These are phyloP conservation scores for Cucurbita pepo DNA, from an alignment of 306 rosid species.

Conservation along the genomic window DNA sequence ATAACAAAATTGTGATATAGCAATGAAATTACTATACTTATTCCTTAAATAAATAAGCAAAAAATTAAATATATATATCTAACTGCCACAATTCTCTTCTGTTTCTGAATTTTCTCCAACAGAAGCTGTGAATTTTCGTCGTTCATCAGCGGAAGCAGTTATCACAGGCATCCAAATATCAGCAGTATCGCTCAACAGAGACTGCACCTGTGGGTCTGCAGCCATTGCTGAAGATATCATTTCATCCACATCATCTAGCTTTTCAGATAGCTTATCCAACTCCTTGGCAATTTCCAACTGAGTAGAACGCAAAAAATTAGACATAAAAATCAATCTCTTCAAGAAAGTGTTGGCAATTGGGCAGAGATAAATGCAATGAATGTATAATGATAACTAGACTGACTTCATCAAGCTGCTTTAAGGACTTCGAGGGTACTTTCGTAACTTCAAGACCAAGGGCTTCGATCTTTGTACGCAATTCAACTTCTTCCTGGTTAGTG, in stretches of 20 bases:
- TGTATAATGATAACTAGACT: slow-evolving; percentile 4
- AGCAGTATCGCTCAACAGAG: slow-evolving; percentile 74
- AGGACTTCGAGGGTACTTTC: slow-evolving; percentile 64
- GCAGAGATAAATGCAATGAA: background rate
- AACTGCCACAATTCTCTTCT: slow-evolving; percentile 16
- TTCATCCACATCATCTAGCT: slow-evolving; percentile 75
- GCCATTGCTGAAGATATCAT: slow-evolving; percentile 80
- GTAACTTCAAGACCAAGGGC: slow-evolving; percentile 85
- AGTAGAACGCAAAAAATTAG: background rate
- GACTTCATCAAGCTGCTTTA: slow-evolving; percentile 56
- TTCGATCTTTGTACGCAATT: slow-evolving; percentile 77
- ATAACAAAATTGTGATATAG: background rate
- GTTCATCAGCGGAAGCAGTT: slow-evolving; percentile 65
- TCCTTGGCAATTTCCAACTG: slow-evolving; percentile 80
- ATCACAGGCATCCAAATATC: slow-evolving; percentile 86
- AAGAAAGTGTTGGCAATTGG: background rate
- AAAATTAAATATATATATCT: background rate
- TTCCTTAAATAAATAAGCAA: background rate
- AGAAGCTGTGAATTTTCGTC: slow-evolving; percentile 45
- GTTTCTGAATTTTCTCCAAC: slow-evolving; percentile 19
- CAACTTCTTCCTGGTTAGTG: slow-evolving; percentile 87
- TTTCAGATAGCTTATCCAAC: slow-evolving; percentile 70
- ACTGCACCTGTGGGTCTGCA: slow-evolving; percentile 69
- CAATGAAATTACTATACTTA: background rate
- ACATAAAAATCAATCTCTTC: background rate